Base-by-base conservation (phyloP, 345 rosid genomes). In the Brassica juncea region DNA sequence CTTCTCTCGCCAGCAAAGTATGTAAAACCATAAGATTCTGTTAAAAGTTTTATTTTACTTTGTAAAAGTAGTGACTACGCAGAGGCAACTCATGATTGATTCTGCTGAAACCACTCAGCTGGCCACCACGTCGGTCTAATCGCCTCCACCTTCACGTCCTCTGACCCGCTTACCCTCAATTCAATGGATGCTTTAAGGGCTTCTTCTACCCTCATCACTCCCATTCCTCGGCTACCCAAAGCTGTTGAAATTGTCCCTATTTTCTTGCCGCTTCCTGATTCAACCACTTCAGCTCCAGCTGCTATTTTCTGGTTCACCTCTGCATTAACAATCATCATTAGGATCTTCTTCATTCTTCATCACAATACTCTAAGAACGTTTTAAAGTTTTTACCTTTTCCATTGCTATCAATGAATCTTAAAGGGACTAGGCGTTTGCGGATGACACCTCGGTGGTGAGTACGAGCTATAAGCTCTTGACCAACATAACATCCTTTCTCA, bases 381-480 rank as follows among this genome's bases (percentile, higher is more conserved):
- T 10, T 27, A 37, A 32, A 63, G 8, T 52, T 30, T 23, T 28
- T 27, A 95, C 97, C 94, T 75, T 86, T 82, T 65, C 90, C 97
- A 14, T 35, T 76, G 19, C 77, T 67, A 80, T 85, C 87, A 8
- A 86, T 60, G 83, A 95, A 93, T 61, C 70, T 83, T 57, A 95
- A 73, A 25, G 98, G 97, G 79, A 93, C 81, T 79, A 93, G 71
- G 1, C 97, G 94, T 77, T 93, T 95, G 16, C 94, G 90, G 71
- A 93, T 88, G 21, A 91, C 91, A 25, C 98, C 97, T 55, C 96
- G 77, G 55, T 91, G 97, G 61, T 93, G 98, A 0, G 98, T 95
- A 60, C 98, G 94, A 49, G 99, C 96, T 59, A 95, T 85, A 54
- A 95, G 89, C 86, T 95, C 99, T 84, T 95, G 98, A 54, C 99